Evolutionary conservation across 345 rosid species (phyloP).

Genomic region (Acer yangbiense): DNA sequence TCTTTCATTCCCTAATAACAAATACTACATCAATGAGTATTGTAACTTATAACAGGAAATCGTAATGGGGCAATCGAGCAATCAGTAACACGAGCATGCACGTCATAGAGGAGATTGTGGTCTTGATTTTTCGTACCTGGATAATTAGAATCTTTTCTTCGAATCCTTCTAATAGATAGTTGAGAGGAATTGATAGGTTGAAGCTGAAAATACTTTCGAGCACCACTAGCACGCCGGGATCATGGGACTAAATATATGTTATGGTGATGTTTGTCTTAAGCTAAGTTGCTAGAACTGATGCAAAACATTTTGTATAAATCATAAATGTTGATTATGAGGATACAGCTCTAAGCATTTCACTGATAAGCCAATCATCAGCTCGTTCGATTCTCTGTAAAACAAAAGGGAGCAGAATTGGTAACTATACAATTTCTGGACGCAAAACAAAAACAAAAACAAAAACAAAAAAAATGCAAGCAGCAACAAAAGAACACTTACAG

Average conservation of each 20-base stretch:
- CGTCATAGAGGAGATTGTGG: background rate
- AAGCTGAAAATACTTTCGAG: conserved; percentile 83
- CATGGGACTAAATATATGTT: conserved; percentile 58
- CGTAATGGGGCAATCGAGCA: background rate
- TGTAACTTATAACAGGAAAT: background rate
- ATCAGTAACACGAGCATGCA: background rate
- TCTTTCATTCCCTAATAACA: conserved; percentile 77
- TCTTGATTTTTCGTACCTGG: conserved; percentile 50
- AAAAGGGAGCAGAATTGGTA: conserved; percentile 14
- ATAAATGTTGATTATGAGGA: conserved; percentile 42
- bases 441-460: background rate
- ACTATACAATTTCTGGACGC: background rate
- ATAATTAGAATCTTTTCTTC: conserved; percentile 60
- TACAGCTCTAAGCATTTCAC: conserved; percentile 93
- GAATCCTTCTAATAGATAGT: conserved; percentile 63
- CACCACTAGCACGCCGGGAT: conserved; percentile 79
- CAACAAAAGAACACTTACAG: conserved; percentile 45
- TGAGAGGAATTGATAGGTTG: conserved; percentile 81
- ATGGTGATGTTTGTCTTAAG: conserved; percentile 42
- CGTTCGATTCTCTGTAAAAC: conserved; percentile 62
- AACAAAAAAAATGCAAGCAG: background rate
- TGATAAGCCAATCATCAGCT: conserved; percentile 74
- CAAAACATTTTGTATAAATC: background rate
- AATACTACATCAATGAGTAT: conserved; percentile 9
- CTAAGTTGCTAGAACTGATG: background rate